Evolutionary conservation across 805 yeast genomes (phyloP).

Genomic region (Lipomyces yamanashiensis): DNA sequence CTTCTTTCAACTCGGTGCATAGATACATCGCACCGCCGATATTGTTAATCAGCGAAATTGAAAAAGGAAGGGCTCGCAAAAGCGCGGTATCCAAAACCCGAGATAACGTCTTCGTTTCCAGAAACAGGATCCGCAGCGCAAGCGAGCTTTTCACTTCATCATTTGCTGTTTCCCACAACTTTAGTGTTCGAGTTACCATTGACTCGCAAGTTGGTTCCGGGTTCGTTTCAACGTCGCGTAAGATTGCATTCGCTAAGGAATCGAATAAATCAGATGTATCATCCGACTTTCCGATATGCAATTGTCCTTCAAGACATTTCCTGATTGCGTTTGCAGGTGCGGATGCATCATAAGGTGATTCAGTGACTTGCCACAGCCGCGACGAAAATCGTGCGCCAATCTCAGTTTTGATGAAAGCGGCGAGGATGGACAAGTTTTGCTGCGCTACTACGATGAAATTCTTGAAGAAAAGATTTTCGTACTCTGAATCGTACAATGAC

Average conservation of each 20-base stretch:
- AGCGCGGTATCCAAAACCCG: conserved; percentile 13
- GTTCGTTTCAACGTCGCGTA: conserved; percentile 28
- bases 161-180: conserved; percentile 26
- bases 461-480: conserved; percentile 45
- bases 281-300: conserved; percentile 5
- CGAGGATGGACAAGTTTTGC: conserved; percentile 12
- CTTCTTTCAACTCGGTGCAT: neutral
- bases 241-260: conserved; percentile 24
- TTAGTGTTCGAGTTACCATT: conserved; percentile 23
- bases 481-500: conserved; percentile 36
- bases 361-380: conserved; percentile 37
- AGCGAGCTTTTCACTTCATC: conserved; percentile 15
- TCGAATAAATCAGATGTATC: conserved; percentile 18
- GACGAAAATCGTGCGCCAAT: conserved; percentile 49
- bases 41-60: conserved; percentile 23
- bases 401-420: conserved; percentile 46
- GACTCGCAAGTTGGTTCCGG: conserved; percentile 24
- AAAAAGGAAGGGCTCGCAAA: conserved; percentile 1
- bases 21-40: conserved; percentile 33
- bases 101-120: conserved; percentile 1
- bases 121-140: conserved; percentile 19
- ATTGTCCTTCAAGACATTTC: conserved; percentile 29
- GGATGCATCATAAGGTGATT: conserved; percentile 8
- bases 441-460: conserved; percentile 21
- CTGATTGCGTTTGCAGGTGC: conserved; percentile 25